Percentiles rank a stretch among this genome's conserved stretches.
Evolutionary conservation across 805 yeast species (phyloP).

Genomic region (Candida broadrunensis): DNA sequence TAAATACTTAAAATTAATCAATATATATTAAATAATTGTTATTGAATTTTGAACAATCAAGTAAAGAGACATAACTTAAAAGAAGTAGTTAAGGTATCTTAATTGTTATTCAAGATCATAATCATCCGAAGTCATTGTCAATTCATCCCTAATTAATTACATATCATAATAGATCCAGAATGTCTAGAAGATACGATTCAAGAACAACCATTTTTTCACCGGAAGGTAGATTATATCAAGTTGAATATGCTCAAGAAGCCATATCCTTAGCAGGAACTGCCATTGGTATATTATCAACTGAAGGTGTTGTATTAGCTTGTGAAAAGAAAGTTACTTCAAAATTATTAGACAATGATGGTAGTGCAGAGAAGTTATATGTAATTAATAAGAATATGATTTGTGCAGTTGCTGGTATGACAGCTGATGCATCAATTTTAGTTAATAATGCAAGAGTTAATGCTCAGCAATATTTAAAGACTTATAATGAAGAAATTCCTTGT

Average conservation of each 20-base stretch:
- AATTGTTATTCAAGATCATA: too few species aligned
- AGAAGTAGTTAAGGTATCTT: too few species aligned
- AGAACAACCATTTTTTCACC: conserved; percentile 99
- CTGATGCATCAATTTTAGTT: conserved; percentile 91
- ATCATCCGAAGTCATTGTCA: too few species aligned
- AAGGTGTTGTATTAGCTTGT: conserved; percentile 94
- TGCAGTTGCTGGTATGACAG: conserved; percentile 97
- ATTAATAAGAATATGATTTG: conserved; percentile 81
- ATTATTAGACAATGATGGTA: conserved; percentile 87
- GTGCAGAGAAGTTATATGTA: conserved; percentile 88
- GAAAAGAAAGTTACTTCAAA: conserved; percentile 94
- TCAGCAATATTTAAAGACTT: conserved; percentile 79
- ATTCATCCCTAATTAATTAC: too few species aligned
- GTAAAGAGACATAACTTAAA: too few species aligned
- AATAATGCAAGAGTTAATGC: conserved; percentile 83
- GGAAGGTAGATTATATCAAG: conserved; percentile 96
- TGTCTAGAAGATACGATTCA: conserved; percentile 98
- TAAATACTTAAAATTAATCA: too few species aligned
- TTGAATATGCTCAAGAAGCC: conserved; percentile 94
- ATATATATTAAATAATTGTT: too few species aligned
- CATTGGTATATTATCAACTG: conserved; percentile 69
- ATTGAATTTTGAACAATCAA: too few species aligned
- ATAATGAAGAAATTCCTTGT: conserved; percentile 92
- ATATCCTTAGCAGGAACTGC: conserved; percentile 83
- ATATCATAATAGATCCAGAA: conserved; percentile 17